A percentile compares a stretch with the other conserved stretches of the same genome.
Evolutionary conservation across 371 early-diverging fungal genomes (phyloP).

Genomic region (Rhizopus delemar): DNA sequence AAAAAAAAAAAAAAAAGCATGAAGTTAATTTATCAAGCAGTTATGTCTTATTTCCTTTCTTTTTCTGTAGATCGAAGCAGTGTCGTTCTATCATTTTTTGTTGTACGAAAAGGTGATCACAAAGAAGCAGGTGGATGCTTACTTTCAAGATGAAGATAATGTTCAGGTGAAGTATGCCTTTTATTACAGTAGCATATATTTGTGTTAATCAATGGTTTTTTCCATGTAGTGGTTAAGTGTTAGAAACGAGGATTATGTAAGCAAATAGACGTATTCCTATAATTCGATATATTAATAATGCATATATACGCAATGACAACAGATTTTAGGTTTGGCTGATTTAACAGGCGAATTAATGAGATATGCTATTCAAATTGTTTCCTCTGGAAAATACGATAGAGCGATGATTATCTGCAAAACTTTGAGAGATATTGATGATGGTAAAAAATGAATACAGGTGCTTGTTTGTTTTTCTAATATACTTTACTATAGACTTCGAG

Average conservation of each 20-base stretch:
- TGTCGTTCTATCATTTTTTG: slow-evolving; percentile 59
- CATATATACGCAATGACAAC: not conserved
- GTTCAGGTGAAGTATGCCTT: slow-evolving; percentile 19
- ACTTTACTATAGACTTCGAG: slow-evolving; percentile 30
- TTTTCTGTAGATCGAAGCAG: slow-evolving; percentile 58
- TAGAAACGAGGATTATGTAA: slow-evolving; percentile 59
- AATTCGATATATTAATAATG: slow-evolving; percentile 10
- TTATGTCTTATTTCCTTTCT: not conserved
- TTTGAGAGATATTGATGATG: slow-evolving; percentile 47
- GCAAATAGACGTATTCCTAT: not conserved
- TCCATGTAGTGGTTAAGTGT: slow-evolving; percentile 32
- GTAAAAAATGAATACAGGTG: slow-evolving; percentile 12
- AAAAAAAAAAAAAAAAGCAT: slow-evolving; percentile 5
- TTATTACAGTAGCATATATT: too few species aligned
- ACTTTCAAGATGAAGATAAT: slow-evolving; percentile 43
- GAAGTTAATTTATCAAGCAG: too few species aligned
- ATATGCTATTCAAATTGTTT: slow-evolving; percentile 57
- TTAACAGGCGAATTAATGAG: slow-evolving; percentile 77
- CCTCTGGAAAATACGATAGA: slow-evolving; percentile 43
- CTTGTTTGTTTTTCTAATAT: not conserved
- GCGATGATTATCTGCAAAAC: slow-evolving; percentile 52
- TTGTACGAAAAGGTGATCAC: slow-evolving; percentile 47
- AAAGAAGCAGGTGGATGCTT: slow-evolving; percentile 44
- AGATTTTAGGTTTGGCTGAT: slow-evolving; percentile 63
- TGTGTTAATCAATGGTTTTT: not conserved